Base-by-base conservation (phyloP, 768 basidiomycete species). In the Trametes elegans region DNA sequence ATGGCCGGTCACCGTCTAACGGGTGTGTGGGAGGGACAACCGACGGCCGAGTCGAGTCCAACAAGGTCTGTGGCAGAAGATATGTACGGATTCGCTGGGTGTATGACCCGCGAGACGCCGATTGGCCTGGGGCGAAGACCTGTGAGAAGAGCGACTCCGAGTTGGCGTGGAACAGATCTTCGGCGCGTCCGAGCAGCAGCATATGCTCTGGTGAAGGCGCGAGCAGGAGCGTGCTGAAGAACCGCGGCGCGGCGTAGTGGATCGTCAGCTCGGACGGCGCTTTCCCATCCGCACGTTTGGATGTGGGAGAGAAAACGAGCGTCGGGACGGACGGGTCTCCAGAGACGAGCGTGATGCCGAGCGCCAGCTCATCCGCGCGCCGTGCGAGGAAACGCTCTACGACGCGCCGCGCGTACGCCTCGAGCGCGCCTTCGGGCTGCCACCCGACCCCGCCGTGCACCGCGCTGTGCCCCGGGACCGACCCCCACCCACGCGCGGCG, bases 201-300 rank as follows among this genome's bases (percentile, higher is more conserved):
- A 76, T 73, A 55, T 78, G 76, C 23, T 67, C 61, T 2, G 78
- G 64, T 0, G 80, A 81, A 6, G 74, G 77, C 11, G 71, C 62
- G 48, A 72, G 65, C 14, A 80, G 68, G 32, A 84, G 64, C 23
- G 74, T 66, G 21, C 76, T 76, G 64, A 81, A 82, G 60, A 83
- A 67, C 13, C 73, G 71, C 2, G 78, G 71, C 1, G 79, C 72
- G 14, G 75, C 73, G 59, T 80, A 77, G 8, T 68, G 67, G 41
- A 82, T 73, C 1, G 64, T 69, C n/a, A 80, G 61, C 18, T 41
- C 48, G 18, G 21, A 27, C 18, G 5, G 31, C 6, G 16, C 5
- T 5, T 26, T 36, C 49, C 5, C 21, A 4, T 8, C 2, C 41
- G 8, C 13, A 10, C 26, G 16, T n/a, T n/a, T n/a, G 32, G 29